These are phyloP conservation scores for Sporothrix curviconia DNA, from an alignment of 2,329 filamentous ascomycete genomes.

Conservation along the genomic window DNA sequence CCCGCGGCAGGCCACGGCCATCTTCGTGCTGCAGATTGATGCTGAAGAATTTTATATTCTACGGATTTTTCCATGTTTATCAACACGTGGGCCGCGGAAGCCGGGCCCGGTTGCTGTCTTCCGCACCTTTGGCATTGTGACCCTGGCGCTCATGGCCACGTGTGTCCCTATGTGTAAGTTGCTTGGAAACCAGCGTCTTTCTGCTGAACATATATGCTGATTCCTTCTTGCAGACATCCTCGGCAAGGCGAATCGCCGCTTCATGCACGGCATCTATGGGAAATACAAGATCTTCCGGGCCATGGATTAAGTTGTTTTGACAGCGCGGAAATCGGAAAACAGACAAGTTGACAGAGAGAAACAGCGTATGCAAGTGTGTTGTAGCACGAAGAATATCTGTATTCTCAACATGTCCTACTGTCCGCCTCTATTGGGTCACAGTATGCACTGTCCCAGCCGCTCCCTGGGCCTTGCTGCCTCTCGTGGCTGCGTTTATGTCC, in stretches of 20 bases:
- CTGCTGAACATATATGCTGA: background rate
- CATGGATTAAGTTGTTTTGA: constrained; percentile 21
- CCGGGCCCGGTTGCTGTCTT: constrained; percentile 25
- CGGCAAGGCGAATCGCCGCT: constrained; percentile 1
- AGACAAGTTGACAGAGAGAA: no score
- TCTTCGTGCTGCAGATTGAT: constrained; percentile 32
- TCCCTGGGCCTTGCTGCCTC: no score
- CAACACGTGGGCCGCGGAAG: constrained; percentile 25
- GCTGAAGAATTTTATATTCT: constrained; percentile 30
- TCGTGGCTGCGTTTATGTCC: no score
- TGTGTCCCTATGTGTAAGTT: constrained; percentile 31
- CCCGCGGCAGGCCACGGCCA: constrained; percentile 24
- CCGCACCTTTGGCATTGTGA: constrained; percentile 26
- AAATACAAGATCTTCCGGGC: constrained; percentile 17
- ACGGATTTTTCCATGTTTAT: constrained; percentile 29
- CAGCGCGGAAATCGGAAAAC: no score
- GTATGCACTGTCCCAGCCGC: no score
- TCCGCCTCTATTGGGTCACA: no score
- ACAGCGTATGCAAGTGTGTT: no score
- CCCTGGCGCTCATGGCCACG: constrained; percentile 25
- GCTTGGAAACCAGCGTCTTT: background rate
- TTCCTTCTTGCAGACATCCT: background rate
- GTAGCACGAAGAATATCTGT: no score
- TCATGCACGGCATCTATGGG: background rate
- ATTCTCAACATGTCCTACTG: no score